Conservation (phyloP, 768 basidiomycete genomes). For the Termitomyces sp. region DNA sequence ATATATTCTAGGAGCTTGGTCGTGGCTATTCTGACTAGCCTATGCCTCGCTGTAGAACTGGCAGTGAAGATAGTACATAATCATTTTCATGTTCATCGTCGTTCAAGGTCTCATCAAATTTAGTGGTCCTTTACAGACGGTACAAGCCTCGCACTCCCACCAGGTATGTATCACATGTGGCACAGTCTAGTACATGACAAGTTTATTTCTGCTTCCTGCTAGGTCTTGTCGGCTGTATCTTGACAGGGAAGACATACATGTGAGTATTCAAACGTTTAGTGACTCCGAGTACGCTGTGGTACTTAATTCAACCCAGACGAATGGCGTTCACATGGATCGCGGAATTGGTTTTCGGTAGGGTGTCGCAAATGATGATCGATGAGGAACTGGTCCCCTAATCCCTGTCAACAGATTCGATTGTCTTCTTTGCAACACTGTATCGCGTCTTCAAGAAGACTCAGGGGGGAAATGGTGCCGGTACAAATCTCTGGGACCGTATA, state of each 20-base stretch:
- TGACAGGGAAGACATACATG: conserved; percentile 9
- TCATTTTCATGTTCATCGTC: neutral
- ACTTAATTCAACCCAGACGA: conserved; percentile 15
- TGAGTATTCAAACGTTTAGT: neutral
- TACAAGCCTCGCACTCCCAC: conserved; percentile 8
- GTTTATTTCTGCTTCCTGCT: neutral
- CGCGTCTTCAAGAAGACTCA: neutral
- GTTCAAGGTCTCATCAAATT: neutral
- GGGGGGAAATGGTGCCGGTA: neutral
- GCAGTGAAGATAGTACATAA: conserved; percentile 28
- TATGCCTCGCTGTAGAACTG: conserved; percentile 20
- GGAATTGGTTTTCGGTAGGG: conserved; percentile 25
- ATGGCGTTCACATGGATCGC: conserved; percentile 31
- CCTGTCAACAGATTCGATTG: conserved; percentile 18
- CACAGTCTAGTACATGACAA: neutral
- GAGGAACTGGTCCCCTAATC: neutral
- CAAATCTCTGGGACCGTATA: neutral
- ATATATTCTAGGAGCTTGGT: conserved; percentile 20
- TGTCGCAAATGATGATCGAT: neutral
- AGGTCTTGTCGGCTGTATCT: conserved; percentile 31
- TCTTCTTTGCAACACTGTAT: conserved; percentile 8
- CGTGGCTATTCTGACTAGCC: conserved; percentile 14
- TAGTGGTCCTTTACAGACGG: conserved; percentile 26
- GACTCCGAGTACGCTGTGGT: neutral
- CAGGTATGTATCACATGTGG: neutral